Conservation (phyloP, 495 filamentous ascomycete species). For the Trypethelium eluteriae region DNA sequence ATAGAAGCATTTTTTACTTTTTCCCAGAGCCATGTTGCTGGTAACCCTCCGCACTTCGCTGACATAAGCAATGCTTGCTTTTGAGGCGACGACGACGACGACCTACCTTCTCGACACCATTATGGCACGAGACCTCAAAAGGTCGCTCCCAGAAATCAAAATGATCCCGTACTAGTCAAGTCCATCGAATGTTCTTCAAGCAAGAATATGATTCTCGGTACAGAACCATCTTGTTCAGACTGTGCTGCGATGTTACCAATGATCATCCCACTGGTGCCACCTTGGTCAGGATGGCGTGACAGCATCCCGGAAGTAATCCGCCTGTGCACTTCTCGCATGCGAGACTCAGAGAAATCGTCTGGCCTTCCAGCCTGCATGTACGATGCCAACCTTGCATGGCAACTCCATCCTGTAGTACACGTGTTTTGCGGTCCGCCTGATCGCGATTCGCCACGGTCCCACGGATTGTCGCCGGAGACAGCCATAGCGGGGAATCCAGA, state of each 20-base stretch:
- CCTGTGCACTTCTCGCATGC: background rate
- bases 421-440: background rate
- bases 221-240: too few species aligned
- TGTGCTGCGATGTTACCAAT: background rate
- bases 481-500: background rate
- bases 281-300: conserved; percentile 1
- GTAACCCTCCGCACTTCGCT: too few species aligned
- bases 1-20: background rate
- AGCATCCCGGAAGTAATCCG: background rate
- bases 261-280: background rate
- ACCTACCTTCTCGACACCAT: too few species aligned
- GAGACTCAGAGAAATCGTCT: background rate
- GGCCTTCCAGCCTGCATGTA: background rate
- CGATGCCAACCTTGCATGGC: background rate
- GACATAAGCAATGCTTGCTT: too few species aligned
- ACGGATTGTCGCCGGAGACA: background rate
- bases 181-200: too few species aligned
- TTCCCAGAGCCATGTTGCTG: too few species aligned
- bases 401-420: background rate
- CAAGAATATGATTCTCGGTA: too few species aligned
- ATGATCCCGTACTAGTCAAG: too few species aligned
- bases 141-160: too few species aligned
- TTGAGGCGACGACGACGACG: too few species aligned
- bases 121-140: too few species aligned
- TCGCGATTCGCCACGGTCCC: too few species aligned